Base-by-base conservation (phyloP, 2,329 filamentous ascomycete species). In the Arthroderma sp. region DNA sequence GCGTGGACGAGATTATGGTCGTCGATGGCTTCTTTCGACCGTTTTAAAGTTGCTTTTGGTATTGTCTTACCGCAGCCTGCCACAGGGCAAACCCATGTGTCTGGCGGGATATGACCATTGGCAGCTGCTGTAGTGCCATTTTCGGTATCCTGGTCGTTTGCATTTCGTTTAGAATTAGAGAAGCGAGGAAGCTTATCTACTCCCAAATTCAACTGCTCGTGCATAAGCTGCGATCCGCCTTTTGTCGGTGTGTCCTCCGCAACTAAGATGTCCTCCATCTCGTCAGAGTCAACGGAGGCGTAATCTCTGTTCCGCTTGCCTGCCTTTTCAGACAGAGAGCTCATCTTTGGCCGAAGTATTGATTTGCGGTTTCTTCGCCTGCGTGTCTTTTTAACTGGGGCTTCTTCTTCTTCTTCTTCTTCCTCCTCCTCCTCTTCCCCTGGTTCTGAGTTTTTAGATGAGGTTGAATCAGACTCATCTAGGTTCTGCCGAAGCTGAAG, bases 321-420 rank as follows among this genome's bases (percentile, higher is more conserved):
- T 21, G 69, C 70, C 44, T 73, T 74, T 1, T 67, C 66, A 9
- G 74, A 74, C 17, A 71, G 62, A 2, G 68, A 65, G 55, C 65
- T 68, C n/a, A 66, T 57, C 55, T 73, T 75, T 1, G 74, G 74
- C 5, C 74, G 72, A 11, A 76, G 66, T 2, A 76, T 70, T 1
- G 74, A 76, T 62, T 74, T 76, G 56, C 69, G 68, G 35, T 68
- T 67, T 56, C 70, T 65, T 33, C 66, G 63, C 59, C 64, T 64
- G 54, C 65, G 61, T 13, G 58, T 60, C 44, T 62, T 62, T 35
- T 64, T 61, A 25, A 65, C 59, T 51, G 55, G 52, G 13, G 56
- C 28, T 52, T 59, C 57, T 8, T 61, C 58, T 15, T 63, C 59
- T 2, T 61, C 52, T 7, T 59, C 56, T 21, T 56, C 58, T 21